Base-by-base conservation (phyloP, 2,329 filamentous ascomycete species). In the Aspergillus neoniger region DNA sequence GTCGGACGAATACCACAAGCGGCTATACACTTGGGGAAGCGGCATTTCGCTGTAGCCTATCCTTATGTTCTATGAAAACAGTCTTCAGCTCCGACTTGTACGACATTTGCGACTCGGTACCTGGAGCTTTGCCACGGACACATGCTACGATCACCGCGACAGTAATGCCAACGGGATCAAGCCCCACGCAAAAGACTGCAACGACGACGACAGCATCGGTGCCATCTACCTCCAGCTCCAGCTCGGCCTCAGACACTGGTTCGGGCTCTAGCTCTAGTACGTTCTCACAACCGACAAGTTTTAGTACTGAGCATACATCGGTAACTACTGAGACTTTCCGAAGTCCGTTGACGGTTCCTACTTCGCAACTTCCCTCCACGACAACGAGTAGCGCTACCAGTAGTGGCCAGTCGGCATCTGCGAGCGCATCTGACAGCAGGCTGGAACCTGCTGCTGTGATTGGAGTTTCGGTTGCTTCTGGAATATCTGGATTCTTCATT, bases 21-120 rank as follows among this genome's bases (percentile, higher is more conserved):
- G 88, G 86, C 9, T 88, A 87, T 67, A 91, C 90, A 1, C 69
- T 91, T 51, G 89, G 88, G n/a, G 90, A 92, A 75, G 89, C 83
- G 10, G 88, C 86, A 4, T 75, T 91, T 63, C 84, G 88, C 69
- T 92, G 90, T 72, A 82, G 90, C 36, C 78, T 84, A 8, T 84
- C 84, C 2, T 76, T 75, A 14, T 92, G 90, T 72, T 72, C 77
- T 4, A 76, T 79, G 3, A 68, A 75, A 10, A 81, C 84, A 54
- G 72, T 72, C 9, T 67, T 71, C 36, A 75, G 81, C 74, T 69
- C 80, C 66, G 74, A 78, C 30, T 79, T 82, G 2, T 76, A 83
- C 57, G 77, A 75, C 21, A 86, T 91, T 77, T 92, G 89, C 68
- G 73, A 65, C 72, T 76, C 64, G 62, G 76, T 74, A 62, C 70